phyloP scores from a whole-genome alignment of 108 stramenopile species.

The Fragilaria radians region DNA sequence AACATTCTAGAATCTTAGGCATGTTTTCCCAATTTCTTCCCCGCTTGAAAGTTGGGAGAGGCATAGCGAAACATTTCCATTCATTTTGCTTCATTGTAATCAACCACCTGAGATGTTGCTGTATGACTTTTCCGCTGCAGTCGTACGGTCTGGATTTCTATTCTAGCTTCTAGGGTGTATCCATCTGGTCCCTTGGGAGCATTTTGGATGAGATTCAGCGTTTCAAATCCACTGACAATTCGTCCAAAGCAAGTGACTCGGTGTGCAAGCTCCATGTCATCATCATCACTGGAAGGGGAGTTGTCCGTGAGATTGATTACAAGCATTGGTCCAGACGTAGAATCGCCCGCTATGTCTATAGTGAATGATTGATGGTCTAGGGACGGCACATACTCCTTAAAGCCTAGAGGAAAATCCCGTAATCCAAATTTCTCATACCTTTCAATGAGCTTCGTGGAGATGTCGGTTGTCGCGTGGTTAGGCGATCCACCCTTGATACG shows the following conservation, averaged over 20 bases:
- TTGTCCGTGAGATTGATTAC: conserved; percentile 88
- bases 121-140: neutral
- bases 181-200: neutral
- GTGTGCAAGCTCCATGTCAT: neutral
- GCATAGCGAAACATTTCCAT: no score
- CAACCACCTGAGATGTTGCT: no score
- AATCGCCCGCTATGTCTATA: conserved; percentile 68
- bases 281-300: conserved; percentile 6
- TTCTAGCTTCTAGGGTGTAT: conserved; percentile 3
- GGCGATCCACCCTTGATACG: neutral
- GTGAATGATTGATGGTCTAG: conserved; percentile 69
- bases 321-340: conserved; percentile 53
- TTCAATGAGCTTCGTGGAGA: neutral
- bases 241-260: conserved; percentile 72
- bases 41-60: no score
- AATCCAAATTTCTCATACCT: conserved; percentile 1
- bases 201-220: conserved; percentile 25
- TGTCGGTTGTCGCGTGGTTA: neutral
- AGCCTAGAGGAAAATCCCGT: conserved; percentile 28
- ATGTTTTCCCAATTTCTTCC: no score
- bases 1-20: no score
- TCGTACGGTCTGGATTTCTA: conserved; percentile 1
- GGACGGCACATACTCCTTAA: conserved; percentile 57
- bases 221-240: conserved; percentile 53
- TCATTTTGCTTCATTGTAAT: no score